Conservation (phyloP, 257 asterid species). For the Echites panduratus region DNA sequence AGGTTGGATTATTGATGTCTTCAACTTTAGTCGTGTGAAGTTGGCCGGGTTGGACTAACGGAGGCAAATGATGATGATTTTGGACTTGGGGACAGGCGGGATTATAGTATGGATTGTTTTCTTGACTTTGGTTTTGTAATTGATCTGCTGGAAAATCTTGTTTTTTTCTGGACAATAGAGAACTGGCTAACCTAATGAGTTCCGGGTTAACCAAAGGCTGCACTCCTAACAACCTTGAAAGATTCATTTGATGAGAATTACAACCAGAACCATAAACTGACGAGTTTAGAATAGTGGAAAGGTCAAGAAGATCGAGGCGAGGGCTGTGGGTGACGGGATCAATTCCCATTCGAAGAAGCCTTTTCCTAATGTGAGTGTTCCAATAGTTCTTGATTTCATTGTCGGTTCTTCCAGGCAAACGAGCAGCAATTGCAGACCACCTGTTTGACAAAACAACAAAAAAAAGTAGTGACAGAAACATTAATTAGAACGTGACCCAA, state of each 20-base stretch:
- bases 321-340: slow-evolving; percentile 85
- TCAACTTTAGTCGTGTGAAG: slow-evolving; percentile 36
- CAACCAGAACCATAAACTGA: slow-evolving; percentile 23
- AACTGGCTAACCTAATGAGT: slow-evolving; percentile 42
- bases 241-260: slow-evolving; percentile 34
- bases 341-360: slow-evolving; percentile 75
- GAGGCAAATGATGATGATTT: slow-evolving; percentile 28
- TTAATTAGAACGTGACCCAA: background rate
- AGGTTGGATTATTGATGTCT: slow-evolving; percentile 20
- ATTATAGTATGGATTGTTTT: slow-evolving; percentile 18
- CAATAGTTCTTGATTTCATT: slow-evolving; percentile 81
- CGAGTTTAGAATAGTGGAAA: slow-evolving; percentile 46
- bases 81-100: slow-evolving; percentile 18
- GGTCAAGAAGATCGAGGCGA: slow-evolving; percentile 70
- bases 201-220: slow-evolving; percentile 53
- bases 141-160: slow-evolving; percentile 14
- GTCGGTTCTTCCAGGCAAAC: slow-evolving; percentile 78
- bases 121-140: slow-evolving; percentile 29
- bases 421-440: slow-evolving; percentile 86
- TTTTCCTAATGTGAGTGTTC: slow-evolving; percentile 73
- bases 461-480: too few relatives aligned
- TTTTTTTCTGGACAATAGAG: slow-evolving; percentile 35
- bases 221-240: slow-evolving; percentile 48
- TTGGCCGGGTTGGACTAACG: slow-evolving; percentile 24
- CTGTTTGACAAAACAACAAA: slow-evolving; percentile 20